Percentiles rank a stretch among this genome's conserved stretches.
Conservation (phyloP, 2,329 filamentous ascomycete genomes). For the Byssothecium circinans region DNA sequence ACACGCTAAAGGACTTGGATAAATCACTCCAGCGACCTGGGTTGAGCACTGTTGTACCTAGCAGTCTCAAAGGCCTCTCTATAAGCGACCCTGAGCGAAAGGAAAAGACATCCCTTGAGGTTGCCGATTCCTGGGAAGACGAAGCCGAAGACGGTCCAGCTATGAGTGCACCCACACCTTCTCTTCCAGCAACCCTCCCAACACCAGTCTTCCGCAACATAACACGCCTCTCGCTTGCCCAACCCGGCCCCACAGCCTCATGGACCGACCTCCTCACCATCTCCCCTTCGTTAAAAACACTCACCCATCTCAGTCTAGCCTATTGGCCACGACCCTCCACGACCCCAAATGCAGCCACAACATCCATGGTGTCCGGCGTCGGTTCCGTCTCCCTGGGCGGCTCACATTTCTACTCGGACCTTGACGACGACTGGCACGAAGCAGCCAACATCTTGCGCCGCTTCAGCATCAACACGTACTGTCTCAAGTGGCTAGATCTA, state of each 20-base stretch:
- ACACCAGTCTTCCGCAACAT: slow-evolving; percentile 53
- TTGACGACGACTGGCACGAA: slow-evolving; percentile 60
- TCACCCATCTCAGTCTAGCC: slow-evolving; percentile 65
- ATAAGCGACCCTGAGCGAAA: slow-evolving; percentile 15
- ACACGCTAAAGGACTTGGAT: slow-evolving; percentile 53
- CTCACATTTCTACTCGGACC: slow-evolving; percentile 55
- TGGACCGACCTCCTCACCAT: slow-evolving; percentile 60
- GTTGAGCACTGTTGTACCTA: slow-evolving; percentile 6
- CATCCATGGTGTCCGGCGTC: slow-evolving; percentile 48
- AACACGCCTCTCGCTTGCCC: slow-evolving; percentile 60
- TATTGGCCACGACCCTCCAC: slow-evolving; percentile 63
- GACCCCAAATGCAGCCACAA: slow-evolving; percentile 56
- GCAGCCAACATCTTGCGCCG: slow-evolving; percentile 59
- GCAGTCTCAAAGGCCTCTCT: slow-evolving; percentile 18
- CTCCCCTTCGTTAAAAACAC: slow-evolving; percentile 55
- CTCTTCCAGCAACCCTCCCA: slow-evolving; percentile 20
- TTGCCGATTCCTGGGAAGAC: slow-evolving; percentile 54
- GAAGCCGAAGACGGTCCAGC: slow-evolving; percentile 26
- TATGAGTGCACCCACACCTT: not conserved
- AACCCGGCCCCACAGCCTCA: slow-evolving; percentile 51
- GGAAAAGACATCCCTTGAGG: slow-evolving; percentile 11
- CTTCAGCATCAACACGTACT: slow-evolving; percentile 58
- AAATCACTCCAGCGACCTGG: slow-evolving; percentile 44
- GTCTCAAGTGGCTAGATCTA: slow-evolving; percentile 63
- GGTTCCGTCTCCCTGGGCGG: slow-evolving; percentile 53